Evolutionary conservation across 345 rosid species (phyloP).

Genomic region (Brassica incana): DNA sequence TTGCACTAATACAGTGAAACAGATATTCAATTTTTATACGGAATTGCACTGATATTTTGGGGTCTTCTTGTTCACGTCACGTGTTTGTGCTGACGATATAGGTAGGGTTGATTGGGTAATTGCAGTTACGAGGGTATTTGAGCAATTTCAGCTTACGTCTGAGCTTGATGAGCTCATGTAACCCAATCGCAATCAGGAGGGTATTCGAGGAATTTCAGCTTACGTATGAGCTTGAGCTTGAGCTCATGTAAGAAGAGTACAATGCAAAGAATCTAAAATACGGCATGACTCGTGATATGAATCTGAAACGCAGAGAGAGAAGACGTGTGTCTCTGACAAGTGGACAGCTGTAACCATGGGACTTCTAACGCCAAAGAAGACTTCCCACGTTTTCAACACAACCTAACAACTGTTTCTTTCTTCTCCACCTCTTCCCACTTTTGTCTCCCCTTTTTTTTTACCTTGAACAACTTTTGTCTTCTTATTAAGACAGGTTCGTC

Average conservation of each 20-base stretch:
- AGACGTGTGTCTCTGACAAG: conserved; percentile 27
- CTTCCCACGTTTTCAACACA: conserved; percentile 42
- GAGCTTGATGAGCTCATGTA: background rate
- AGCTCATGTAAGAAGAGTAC: background rate
- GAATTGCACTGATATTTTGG: background rate
- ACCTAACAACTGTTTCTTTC: conserved; percentile 34
- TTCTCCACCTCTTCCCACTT: conserved; percentile 33
- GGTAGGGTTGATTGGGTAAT: background rate
- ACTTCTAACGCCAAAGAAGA: conserved; percentile 23
- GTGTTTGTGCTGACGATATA: background rate
- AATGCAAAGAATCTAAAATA: conserved; percentile 20
- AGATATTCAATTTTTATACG: background rate
- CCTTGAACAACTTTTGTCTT: background rate
- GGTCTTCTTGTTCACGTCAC: background rate
- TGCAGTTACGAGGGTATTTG: conserved; percentile 3
- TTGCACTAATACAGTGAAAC: background rate
- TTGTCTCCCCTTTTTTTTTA: background rate
- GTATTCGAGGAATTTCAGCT: conserved; percentile 5
- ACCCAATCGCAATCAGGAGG: background rate
- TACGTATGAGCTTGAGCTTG: conserved; percentile 8
- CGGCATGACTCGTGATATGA: background rate
- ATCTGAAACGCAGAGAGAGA: background rate
- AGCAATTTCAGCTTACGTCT: conserved; percentile 20
- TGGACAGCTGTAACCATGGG: conserved; percentile 27
- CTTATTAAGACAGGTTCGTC: background rate